A percentile compares a stretch with the other conserved stretches of the same genome.
phyloP scores from a whole-genome alignment of 495 filamentous ascomycete genomes.

The Penicillium desertorum region DNA sequence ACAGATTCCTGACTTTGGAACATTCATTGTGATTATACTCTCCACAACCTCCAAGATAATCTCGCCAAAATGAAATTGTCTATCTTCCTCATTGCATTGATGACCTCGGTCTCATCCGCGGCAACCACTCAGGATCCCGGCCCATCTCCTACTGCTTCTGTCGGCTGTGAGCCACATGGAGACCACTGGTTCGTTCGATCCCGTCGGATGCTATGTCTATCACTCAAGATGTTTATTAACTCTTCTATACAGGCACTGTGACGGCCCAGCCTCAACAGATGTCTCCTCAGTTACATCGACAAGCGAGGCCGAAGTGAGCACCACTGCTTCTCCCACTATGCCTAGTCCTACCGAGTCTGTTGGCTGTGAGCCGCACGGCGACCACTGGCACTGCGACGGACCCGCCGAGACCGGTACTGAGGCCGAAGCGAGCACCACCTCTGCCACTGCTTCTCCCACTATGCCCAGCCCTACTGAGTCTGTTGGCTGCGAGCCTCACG shows the following conservation, averaged over 20 bases:
- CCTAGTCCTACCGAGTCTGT: conserved; percentile 31
- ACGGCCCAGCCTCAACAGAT: conserved; percentile 23
- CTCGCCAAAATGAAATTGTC: not conserved
- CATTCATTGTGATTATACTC: not conserved
- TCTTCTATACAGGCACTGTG: conserved; percentile 2
- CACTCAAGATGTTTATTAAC: not conserved
- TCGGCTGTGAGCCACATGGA: conserved; percentile 35
- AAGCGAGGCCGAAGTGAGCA: not conserved
- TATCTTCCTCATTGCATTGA: conserved; percentile 14
- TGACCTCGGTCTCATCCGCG: conserved; percentile 19
- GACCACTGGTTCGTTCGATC: conserved; percentile 32
- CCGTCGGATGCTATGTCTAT: not conserved
- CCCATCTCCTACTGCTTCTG: conserved; percentile 32
- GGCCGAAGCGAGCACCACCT: not conserved
- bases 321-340: conserved; percentile 4
- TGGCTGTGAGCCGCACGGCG: conserved; percentile 31
- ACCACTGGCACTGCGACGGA: conserved; percentile 35
- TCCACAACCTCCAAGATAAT: not conserved
- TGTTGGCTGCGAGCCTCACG: conserved; percentile 30
- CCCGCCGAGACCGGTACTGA: conserved; percentile 15
- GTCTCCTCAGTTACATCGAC: conserved; percentile 8
- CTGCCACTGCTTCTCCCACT: conserved; percentile 9
- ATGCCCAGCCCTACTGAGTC: conserved; percentile 29
- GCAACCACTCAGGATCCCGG: conserved; percentile 20
- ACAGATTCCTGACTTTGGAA: not conserved